Evolutionary conservation across 345 rosid species (phyloP).

Genomic region (Brassica incana): DNA sequence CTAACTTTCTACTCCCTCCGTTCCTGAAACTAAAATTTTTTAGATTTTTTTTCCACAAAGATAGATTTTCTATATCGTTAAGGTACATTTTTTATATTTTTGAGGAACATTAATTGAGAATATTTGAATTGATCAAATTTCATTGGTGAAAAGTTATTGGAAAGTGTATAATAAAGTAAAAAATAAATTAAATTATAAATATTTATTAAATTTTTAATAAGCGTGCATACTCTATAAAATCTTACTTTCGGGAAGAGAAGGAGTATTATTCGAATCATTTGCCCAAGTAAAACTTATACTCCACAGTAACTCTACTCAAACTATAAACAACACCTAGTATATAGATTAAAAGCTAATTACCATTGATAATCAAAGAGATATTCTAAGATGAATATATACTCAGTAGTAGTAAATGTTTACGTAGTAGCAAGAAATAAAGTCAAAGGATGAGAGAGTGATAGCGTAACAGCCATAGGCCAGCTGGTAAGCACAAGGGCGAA

Average conservation of each 20-base stretch:
- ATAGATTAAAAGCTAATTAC: not conserved
- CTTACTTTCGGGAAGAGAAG: too few species aligned
- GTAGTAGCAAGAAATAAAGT: conserved; percentile 18
- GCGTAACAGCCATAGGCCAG: conserved; percentile 34
- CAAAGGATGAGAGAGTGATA: conserved; percentile 31
- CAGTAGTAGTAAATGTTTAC: conserved; percentile 7
- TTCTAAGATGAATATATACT: not conserved
- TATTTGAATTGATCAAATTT: too few species aligned
- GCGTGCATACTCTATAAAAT: too few species aligned
- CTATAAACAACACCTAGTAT: not conserved
- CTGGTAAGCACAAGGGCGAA: conserved; percentile 44
- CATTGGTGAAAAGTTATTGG: too few species aligned
- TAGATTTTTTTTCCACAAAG: too few species aligned
- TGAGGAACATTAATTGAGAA: too few species aligned
- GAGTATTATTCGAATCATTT: not conserved
- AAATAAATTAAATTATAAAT: too few species aligned
- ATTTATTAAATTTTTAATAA: too few species aligned
- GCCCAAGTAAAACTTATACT: not conserved
- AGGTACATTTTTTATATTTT: too few species aligned
- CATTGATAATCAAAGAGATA: not conserved
- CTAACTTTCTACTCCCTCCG: not conserved
- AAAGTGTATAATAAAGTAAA: too few species aligned
- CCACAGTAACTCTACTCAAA: not conserved
- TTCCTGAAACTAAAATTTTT: too few species aligned
- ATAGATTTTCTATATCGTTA: too few species aligned